Evolutionary conservation across 2,329 filamentous ascomycete species (phyloP), one percentile per base, ranked within the genome.

Genomic region (Tolypocladium amazonense): DNA sequence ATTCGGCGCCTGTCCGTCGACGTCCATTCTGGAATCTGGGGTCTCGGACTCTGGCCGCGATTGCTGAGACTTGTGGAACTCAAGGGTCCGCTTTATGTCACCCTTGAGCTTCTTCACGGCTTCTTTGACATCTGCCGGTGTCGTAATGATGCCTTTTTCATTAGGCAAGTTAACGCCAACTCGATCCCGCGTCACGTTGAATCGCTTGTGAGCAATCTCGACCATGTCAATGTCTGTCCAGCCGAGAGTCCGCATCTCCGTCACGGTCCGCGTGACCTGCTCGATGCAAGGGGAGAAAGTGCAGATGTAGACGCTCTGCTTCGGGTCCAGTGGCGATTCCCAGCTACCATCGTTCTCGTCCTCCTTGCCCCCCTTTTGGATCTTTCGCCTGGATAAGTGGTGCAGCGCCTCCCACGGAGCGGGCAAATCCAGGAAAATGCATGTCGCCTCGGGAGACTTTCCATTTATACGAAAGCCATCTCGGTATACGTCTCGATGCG

Each of bases 261-360:
- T 88, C 58, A 96, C 87, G 0, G 94, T 97, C 59, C 87, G 85
- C 58, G 89, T 91, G 27, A 95, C 93, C 76, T 99, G 94, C 75
- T 99, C 94, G 65, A 99, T 95, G 73, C 94, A 99, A 0, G 94
- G 94, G 1, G 89, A 95, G 76, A 99, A 99, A 0, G 92, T 95
- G 77, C 94, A 99, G 59, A 99, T 82, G 69, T 94, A 82, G 1
- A 88, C 84, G 6, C 88, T 82, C 50, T 83, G 81, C n/a, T 81
- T 80, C 0, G 90, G 86, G 65, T 94, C 87, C 14, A 97, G 79
- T 0, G 84, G 80, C 0, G 84, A 87, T 20, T 80, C 70, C 76
- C 81, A 86, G 45, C 60, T 65, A 30, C 63, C 56, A 56, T 55
- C 12, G 6, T 65, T 69, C n/a, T 70, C 66, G 23, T 58, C 65